Percentiles rank a stretch among this genome's conserved stretches.
phyloP scores from a whole-genome alignment of 768 basidiomycete genomes.

The Leccinum barrowsii region DNA sequence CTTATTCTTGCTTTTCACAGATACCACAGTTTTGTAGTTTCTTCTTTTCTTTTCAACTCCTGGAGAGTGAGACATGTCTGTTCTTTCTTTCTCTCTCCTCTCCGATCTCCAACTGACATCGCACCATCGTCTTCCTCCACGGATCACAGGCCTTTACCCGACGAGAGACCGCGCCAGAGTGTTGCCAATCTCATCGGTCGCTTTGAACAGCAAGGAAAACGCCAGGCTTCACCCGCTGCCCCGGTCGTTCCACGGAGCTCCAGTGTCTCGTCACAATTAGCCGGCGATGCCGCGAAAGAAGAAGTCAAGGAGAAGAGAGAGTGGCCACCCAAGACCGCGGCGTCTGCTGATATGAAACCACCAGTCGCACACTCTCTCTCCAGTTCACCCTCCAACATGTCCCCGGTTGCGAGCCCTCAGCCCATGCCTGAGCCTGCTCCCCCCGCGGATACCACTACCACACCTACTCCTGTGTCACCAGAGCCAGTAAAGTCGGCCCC shows the following conservation, averaged over 20 bases:
- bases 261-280: conserved; percentile 63
- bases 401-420: conserved; percentile 27
- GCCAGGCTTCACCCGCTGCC: conserved; percentile 41
- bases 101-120: conserved; percentile 15
- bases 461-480: conserved; percentile 20
- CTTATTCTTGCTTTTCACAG: conserved; percentile 7
- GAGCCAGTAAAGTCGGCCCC: conserved; percentile 21
- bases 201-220: conserved; percentile 80
- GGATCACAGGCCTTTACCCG: conserved; percentile 69
- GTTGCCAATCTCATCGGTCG: conserved; percentile 90
- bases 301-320: conserved; percentile 70
- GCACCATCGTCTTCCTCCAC: conserved; percentile 7
- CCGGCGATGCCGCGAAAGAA: conserved; percentile 62
- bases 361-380: conserved; percentile 35
- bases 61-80: conserved; percentile 27
- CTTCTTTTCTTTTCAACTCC: conserved; percentile 16
- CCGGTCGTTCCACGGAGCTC: conserved; percentile 52
- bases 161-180: conserved; percentile 82
- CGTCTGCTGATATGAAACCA: conserved; percentile 35
- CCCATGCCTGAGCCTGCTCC: conserved; percentile 26
- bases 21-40: conserved; percentile 12
- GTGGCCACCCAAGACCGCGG: conserved; percentile 62
- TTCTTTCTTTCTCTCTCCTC: neutral
- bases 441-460: conserved; percentile 16
- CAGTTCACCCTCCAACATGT: conserved; percentile 24